Percentiles rank a stretch among this genome's conserved stretches.
Conservation (phyloP, 257 asterid species). For the Jasminum sambac region DNA sequence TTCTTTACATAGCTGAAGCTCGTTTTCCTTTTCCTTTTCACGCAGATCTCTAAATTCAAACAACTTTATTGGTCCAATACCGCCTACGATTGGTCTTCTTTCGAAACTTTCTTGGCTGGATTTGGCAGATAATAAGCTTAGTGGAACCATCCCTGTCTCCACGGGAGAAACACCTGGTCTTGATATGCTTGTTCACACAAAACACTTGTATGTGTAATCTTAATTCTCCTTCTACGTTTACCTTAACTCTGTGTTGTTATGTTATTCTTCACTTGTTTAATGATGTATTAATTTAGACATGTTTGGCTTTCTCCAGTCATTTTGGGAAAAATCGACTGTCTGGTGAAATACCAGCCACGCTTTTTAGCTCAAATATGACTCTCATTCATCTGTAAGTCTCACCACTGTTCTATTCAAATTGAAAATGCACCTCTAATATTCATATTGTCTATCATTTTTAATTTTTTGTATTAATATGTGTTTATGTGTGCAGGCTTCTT, state of each 20-base stretch:
- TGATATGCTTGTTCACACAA: slow-evolving; percentile 68
- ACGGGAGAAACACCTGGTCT: slow-evolving; percentile 68
- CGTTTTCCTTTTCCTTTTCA: slow-evolving; percentile 9
- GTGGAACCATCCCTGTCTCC: slow-evolving; percentile 81
- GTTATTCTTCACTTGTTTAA: background rate
- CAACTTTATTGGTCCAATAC: slow-evolving; percentile 69
- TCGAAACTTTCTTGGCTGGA: slow-evolving; percentile 72
- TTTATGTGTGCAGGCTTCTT: slow-evolving; percentile 60
- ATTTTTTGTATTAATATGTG: background rate
- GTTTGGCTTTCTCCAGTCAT: slow-evolving; percentile 54
- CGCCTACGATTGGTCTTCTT: slow-evolving; percentile 62
- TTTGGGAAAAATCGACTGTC: slow-evolving; percentile 72
- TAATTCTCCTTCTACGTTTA: background rate
- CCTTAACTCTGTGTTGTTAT: background rate
- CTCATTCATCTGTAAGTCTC: slow-evolving; percentile 82
- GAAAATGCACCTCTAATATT: background rate
- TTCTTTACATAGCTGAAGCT: slow-evolving; percentile 15
- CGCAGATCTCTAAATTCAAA: slow-evolving; percentile 76
- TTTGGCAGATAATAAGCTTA: slow-evolving; percentile 77
- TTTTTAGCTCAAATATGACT: slow-evolving; percentile 57
- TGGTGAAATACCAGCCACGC: slow-evolving; percentile 68
- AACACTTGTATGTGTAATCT: slow-evolving; percentile 66
- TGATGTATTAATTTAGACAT: slow-evolving; percentile 1
- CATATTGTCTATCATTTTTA: no score
- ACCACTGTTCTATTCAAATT: background rate